These are phyloP conservation scores for Cardamine chenopodiifolia DNA, from an alignment of 345 rosid species.

Conservation along the genomic window DNA sequence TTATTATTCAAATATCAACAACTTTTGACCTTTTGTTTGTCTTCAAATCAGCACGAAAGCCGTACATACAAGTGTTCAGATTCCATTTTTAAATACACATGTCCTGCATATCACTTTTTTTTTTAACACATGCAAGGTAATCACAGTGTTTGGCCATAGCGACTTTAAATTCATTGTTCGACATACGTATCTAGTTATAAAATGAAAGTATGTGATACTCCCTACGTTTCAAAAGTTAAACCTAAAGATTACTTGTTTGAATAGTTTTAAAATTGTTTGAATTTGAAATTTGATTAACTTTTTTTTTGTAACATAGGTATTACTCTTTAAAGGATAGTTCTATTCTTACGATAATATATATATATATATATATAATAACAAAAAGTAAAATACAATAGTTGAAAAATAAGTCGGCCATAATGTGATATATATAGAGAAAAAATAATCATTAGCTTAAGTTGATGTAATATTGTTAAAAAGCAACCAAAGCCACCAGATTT, in stretches of 20 bases:
- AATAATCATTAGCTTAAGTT: background rate
- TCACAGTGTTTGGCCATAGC: background rate
- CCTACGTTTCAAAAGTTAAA: background rate
- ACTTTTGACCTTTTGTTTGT: background rate
- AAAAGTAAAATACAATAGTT: no score
- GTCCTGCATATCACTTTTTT: background rate
- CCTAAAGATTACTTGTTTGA: background rate
- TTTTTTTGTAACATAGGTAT: no score
- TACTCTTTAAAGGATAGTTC: no score
- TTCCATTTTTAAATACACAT: background rate
- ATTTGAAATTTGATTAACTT: background rate
- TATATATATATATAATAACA: no score
- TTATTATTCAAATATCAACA: background rate
- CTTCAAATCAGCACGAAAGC: background rate
- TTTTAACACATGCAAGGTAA: background rate
- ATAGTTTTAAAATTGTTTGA: background rate
- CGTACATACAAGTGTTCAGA: background rate
- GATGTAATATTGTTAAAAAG: background rate
- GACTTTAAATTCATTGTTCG: background rate
- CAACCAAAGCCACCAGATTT: background rate
- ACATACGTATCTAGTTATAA: background rate
- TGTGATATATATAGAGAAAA: no score
- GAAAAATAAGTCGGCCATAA: no score
- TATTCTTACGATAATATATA: no score
- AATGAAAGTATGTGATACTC: background rate